phyloP scores from a whole-genome alignment of 2,329 filamentous ascomycete species.

The Ophiostoma fasciatum region DNA sequence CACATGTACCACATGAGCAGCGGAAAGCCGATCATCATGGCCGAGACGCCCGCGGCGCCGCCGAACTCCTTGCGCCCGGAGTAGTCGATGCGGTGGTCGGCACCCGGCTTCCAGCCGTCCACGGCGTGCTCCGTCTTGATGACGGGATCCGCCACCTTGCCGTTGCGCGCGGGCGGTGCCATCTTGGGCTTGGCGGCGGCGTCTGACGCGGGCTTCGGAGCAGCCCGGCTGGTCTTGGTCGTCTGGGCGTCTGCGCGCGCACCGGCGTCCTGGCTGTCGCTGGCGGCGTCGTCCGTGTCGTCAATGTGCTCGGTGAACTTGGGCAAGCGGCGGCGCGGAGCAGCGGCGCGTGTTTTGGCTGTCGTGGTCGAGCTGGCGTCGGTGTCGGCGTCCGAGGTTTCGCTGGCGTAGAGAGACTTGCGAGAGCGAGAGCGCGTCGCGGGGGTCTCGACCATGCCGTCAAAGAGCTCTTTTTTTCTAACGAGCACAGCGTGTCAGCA shows the following conservation, averaged over 20 bases:
- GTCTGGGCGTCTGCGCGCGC: neutral
- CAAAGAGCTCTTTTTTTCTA: conserved; percentile 47
- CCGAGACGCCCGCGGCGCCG: conserved; percentile 61
- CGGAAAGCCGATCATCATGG: conserved; percentile 91
- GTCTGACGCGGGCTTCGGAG: no score
- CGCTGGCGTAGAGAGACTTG: conserved; percentile 29
- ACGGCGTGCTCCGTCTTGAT: conserved; percentile 20
- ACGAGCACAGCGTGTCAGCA: conserved; percentile 1
- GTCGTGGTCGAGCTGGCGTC: conserved; percentile 29
- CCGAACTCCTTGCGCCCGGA: conserved; percentile 69
- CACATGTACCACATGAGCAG: conserved; percentile 98
- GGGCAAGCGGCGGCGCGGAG: conserved; percentile 29
- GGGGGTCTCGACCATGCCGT: conserved; percentile 46
- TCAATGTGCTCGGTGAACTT: conserved; percentile 37
- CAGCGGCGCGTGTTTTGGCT: conserved; percentile 9
- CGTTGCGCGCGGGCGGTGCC: conserved; percentile 17
- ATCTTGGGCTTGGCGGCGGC: conserved; percentile 15
- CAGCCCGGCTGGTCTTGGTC: conserved; percentile 17
- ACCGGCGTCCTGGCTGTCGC: conserved; percentile 12
- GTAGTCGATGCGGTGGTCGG: conserved; percentile 48
- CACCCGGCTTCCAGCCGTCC: conserved; percentile 44
- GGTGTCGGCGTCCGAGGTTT: conserved; percentile 31
- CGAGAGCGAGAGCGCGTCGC: conserved; percentile 31
- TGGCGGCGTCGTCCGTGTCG: conserved; percentile 25
- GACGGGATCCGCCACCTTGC: conserved; percentile 8